Percentiles rank a stretch among this genome's conserved stretches.
These are phyloP conservation scores for Thelephora ganbajun DNA, from an alignment of 768 basidiomycete species.

Conservation along the genomic window DNA sequence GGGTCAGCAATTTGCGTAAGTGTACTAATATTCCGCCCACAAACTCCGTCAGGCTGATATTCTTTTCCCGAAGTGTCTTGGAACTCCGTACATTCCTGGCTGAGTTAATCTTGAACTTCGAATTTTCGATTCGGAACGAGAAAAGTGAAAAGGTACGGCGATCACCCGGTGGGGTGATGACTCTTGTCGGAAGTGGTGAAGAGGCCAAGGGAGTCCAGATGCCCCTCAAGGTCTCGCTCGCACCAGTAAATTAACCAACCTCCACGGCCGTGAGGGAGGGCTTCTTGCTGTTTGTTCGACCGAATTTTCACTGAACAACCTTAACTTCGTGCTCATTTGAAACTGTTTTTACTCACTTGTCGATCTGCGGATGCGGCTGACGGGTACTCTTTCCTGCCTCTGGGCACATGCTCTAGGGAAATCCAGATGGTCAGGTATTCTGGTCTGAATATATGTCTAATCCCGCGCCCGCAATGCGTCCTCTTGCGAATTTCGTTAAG, in stretches of 20 bases:
- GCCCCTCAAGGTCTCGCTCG: slow-evolving; percentile 16
- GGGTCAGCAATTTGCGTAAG: neutral
- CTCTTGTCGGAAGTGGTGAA: slow-evolving; percentile 22
- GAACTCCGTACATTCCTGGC: slow-evolving; percentile 22
- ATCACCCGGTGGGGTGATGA: slow-evolving; percentile 18
- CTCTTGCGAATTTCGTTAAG: too few relatives aligned
- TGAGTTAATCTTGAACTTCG: slow-evolving; percentile 22
- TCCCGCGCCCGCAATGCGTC: too few relatives aligned
- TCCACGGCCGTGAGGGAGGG: too few relatives aligned
- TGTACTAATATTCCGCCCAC: neutral
- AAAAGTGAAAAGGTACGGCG: slow-evolving; percentile 16
- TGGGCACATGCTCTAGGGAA: too few relatives aligned
- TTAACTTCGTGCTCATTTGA: too few relatives aligned
- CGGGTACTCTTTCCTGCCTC: too few relatives aligned
- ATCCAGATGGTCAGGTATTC: too few relatives aligned
- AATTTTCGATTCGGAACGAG: slow-evolving; percentile 19
- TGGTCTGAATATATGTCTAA: too few relatives aligned
- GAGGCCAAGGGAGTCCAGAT: slow-evolving; percentile 17
- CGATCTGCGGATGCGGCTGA: too few relatives aligned
- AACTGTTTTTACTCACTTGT: too few relatives aligned
- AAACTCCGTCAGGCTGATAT: slow-evolving; percentile 2
- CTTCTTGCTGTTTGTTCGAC: too few relatives aligned
- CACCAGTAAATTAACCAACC: slow-evolving; percentile 6
- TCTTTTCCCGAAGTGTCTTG: slow-evolving; percentile 14
- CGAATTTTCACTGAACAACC: too few relatives aligned